phyloP scores from a whole-genome alignment of 345 rosid species.

The Corymbia maculata region DNA sequence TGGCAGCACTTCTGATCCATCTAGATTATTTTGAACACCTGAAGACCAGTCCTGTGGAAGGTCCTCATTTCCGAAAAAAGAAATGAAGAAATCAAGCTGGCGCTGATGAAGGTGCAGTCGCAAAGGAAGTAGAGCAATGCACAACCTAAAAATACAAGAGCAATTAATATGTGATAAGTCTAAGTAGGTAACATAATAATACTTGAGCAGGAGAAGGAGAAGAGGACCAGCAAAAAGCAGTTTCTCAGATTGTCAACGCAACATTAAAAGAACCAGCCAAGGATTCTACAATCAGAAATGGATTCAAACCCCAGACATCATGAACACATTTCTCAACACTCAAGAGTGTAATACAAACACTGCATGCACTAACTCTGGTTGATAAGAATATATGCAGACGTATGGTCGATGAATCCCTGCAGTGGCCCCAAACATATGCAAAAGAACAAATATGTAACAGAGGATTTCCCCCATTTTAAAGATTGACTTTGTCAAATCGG shows the following conservation, averaged over 20 bases:
- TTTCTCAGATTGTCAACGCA: neutral
- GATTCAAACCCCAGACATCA: neutral
- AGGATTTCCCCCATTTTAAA: neutral
- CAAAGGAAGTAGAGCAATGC: conserved; percentile 69
- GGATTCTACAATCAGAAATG: neutral
- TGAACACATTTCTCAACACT: neutral
- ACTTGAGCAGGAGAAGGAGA: neutral
- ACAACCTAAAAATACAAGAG: conserved; percentile 42
- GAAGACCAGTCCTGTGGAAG: conserved; percentile 26
- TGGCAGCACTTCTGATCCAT: conserved; percentile 17
- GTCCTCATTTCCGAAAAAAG: conserved; percentile 61
- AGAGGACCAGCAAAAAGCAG: neutral
- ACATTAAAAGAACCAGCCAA: neutral
- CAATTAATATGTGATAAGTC: neutral
- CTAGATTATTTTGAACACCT: conserved; percentile 25
- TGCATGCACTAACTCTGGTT: neutral
- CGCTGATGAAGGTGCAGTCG: conserved; percentile 88
- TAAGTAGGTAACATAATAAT: neutral
- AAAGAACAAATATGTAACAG: neutral
- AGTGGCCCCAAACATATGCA: neutral
- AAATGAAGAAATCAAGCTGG: conserved; percentile 84
- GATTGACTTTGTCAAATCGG: neutral
- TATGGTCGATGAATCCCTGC: neutral
- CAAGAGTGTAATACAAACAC: neutral
- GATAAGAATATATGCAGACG: neutral